Conservation (phyloP, 495 filamentous ascomycete species). For the Aspergillus panamensis region DNA sequence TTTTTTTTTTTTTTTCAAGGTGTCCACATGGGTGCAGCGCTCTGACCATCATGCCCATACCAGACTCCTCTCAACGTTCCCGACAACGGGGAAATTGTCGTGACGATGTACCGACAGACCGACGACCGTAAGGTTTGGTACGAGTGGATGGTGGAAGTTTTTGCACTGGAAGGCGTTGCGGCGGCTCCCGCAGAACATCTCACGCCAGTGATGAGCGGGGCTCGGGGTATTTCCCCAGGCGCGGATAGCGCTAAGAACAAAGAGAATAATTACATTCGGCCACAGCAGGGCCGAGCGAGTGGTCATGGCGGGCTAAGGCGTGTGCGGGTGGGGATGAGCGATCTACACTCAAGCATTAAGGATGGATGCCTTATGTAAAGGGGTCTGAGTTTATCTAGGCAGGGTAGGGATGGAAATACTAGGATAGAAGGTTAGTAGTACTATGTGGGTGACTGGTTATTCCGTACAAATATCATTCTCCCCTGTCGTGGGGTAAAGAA, state of each 20-base stretch:
- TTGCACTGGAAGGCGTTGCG: constrained; percentile 43
- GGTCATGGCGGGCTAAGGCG: constrained; percentile 55
- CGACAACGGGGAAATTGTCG: constrained; percentile 74
- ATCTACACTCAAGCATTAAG: constrained; percentile 84
- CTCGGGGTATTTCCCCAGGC: constrained; percentile 30
- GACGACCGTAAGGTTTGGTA: constrained; percentile 98
- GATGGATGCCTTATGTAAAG: constrained; percentile 85
- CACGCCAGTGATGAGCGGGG: constrained; percentile 35
- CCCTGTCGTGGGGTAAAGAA: not conserved
- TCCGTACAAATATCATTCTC: not conserved
- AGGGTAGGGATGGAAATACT: too few relatives aligned
- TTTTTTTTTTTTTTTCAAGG: not conserved
- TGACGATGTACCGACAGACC: constrained; percentile 92
- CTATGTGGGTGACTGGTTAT: not conserved
- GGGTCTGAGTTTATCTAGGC: constrained; percentile 6
- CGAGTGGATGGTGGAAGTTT: constrained; percentile 93
- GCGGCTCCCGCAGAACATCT: constrained; percentile 21
- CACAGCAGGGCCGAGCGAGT: constrained; percentile 11
- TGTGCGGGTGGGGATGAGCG: constrained; percentile 73
- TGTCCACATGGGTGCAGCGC: not conserved
- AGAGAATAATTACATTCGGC: constrained; percentile 13
- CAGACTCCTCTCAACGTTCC: constrained; percentile 87
- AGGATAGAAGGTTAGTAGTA: too few relatives aligned
- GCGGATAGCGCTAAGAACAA: constrained; percentile 28
- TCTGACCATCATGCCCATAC: constrained; percentile 16